A percentile compares a stretch with the other conserved stretches of the same genome.
Conservation (phyloP, 257 asterid species). For the Anisodus tanguticus region DNA sequence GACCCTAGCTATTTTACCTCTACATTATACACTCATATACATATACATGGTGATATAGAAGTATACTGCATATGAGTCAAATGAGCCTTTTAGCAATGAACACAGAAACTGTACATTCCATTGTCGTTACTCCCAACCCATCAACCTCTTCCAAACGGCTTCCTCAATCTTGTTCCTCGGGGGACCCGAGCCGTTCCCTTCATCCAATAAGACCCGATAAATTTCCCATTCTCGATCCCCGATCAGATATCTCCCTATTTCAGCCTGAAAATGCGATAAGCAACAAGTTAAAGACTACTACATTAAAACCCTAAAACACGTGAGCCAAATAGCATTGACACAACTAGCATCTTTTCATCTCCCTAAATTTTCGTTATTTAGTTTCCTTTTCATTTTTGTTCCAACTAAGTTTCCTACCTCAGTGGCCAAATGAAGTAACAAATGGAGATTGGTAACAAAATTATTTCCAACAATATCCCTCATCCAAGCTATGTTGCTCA, state of each 20-base stretch:
- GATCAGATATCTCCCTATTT: conserved; percentile 65
- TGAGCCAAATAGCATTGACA: neutral
- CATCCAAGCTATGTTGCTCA: neutral
- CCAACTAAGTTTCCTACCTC: neutral
- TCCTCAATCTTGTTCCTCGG: conserved; percentile 62
- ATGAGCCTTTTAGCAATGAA: conserved; percentile 23
- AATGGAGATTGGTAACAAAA: neutral
- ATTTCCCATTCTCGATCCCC: conserved; percentile 93
- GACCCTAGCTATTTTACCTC: neutral
- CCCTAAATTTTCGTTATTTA: neutral
- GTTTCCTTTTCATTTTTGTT: neutral
- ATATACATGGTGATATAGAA: neutral
- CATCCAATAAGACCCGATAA: conserved; percentile 76
- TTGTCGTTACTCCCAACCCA: conserved; percentile 66
- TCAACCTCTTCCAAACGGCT: conserved; percentile 84
- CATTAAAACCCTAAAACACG: neutral
- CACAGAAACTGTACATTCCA: neutral
- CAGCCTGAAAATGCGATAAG: conserved; percentile 61
- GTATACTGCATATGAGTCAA: conserved; percentile 30
- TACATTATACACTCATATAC: conserved; percentile 9
- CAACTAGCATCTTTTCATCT: neutral
- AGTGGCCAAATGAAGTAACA: neutral
- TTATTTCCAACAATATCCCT: neutral
- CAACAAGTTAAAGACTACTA: neutral
- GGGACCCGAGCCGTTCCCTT: conserved; percentile 61